Evolutionary conservation across 2,329 filamentous ascomycete species (phyloP), one percentile per base, ranked within the genome.

Genomic region (Graphilbum ipis-grandicollis): DNA sequence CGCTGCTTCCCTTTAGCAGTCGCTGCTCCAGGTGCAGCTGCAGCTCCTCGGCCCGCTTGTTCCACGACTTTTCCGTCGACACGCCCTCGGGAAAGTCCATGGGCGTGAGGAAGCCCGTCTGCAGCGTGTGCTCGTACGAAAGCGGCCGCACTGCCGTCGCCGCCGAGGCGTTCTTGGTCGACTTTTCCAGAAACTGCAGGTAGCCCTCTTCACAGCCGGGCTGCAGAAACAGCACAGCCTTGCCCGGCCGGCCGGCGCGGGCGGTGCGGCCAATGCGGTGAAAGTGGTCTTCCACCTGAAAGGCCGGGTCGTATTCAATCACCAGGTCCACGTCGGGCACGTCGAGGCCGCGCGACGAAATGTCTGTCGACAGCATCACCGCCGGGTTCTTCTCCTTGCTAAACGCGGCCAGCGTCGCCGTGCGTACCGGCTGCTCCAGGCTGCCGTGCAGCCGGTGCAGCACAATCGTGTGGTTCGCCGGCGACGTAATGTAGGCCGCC

Each of bases 231-330:
- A 96, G 75, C 10, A 82, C 68, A 1, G 90, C 85, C 39, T 86
- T 77, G 21, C 90, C 90, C 10, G 88, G 71, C 6, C 82, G 79
- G 14, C 90, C 90, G 1, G 92, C 83, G 64, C 90, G 82, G 4
- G 90, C 90, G 10, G 90, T 98, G 54, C 90, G 80, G 38, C 90
- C 90, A 38, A 96, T 83, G 39, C 90, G 79, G 59, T 98, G 90
- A 8, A 94, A 69, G 54, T 98, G 90, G 54, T 98, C 90, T 42
- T 86, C 81, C 19, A 84, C 76, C 52, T 80, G 84, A 57, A 96
- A 96, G 3, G 90, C 83, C 0, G 90, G 86, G 52, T 98, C 90
- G 52, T 93, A 96, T 55, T 98, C 90, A 39, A 98, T 71, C 35
- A 98, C 85, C 17, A 94, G 67, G 53, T 98, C 90, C 36, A 98